phyloP scores from a whole-genome alignment of 441 rosid species.

The Corymbia calophylla region DNA sequence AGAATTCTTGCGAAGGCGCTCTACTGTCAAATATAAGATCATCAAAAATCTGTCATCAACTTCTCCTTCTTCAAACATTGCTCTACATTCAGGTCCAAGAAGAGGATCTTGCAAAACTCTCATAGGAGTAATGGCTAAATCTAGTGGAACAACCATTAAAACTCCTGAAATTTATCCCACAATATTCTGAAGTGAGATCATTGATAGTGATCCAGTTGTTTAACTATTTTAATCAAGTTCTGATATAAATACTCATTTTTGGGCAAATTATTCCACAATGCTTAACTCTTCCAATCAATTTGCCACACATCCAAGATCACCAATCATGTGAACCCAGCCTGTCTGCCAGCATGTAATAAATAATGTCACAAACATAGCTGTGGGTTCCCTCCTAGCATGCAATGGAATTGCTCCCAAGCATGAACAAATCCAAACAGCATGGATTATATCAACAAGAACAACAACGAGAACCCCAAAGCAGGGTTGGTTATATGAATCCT shows the following conservation, averaged over 20 bases:
- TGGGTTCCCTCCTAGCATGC: neutral
- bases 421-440: neutral
- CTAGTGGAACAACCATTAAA: conserved; percentile 68
- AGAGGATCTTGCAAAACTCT: conserved; percentile 92
- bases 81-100: conserved; percentile 74
- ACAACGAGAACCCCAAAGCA: neutral
- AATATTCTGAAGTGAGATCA: neutral
- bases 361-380: neutral
- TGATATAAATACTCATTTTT: neutral
- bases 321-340: neutral
- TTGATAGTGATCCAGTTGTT: neutral
- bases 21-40: conserved; percentile 70
- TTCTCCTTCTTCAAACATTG: conserved; percentile 73
- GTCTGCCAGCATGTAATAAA: neutral
- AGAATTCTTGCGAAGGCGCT: conserved; percentile 71
- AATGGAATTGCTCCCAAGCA: neutral
- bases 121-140: conserved; percentile 92
- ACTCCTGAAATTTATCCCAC: conserved; percentile 39
- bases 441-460: neutral
- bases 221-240: neutral
- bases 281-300: neutral
- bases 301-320: neutral
- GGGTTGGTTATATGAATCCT: neutral
- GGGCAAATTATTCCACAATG: neutral
- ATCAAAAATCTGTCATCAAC: conserved; percentile 90